Evolutionary conservation across 2,329 filamentous ascomycete genomes (phyloP), one percentile per base, ranked within the genome.

Genomic region (Byssothecium circinans): DNA sequence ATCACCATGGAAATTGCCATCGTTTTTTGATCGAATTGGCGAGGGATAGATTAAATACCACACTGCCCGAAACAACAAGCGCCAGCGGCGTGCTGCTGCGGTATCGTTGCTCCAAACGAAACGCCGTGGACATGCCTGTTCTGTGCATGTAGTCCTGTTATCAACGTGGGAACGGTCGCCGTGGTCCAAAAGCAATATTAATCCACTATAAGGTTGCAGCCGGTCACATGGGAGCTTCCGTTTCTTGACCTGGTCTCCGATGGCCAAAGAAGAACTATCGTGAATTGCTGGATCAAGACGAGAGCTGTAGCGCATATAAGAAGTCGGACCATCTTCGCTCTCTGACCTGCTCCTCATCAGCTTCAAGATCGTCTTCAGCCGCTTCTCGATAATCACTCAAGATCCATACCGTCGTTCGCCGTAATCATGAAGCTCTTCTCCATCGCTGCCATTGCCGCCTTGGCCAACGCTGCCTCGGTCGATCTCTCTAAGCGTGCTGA

Each of bases 401-500:
- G 35, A 22, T 19, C 15, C 38, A 18, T 15, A 17, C 22, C 33
- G 18, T 40, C 41, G 19, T 40, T 40, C 32, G 46, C 4, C 39
- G 20, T 11, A 25, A 39, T 17, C 20, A 57, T 57, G 54, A 52
- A 45, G 43, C 29, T 52, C 18, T 18, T 54, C 19, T 19, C 46
- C 32, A 12, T 55, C 20, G 42, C 45, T 38, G 45, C 47, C 20
- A 19, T 55, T 6, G 35, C 41, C 18, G 29, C 52, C 14, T 19
- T 57, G 23, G 52, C 35, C 29, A 49, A 44, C 25, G 53, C 57
- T 11, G 46, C 34, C 22, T 54, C 51, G 14, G 41, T 50, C 39
- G 57, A 66, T 43, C 44, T 63, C 37, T 49, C 50, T 56, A 69
- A 74, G 68, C 60, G 73, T 57, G 53, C 68, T 60, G 54, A 67